Conservation (phyloP, 202 grass and related monocot species). For the Panicum virgatum region DNA sequence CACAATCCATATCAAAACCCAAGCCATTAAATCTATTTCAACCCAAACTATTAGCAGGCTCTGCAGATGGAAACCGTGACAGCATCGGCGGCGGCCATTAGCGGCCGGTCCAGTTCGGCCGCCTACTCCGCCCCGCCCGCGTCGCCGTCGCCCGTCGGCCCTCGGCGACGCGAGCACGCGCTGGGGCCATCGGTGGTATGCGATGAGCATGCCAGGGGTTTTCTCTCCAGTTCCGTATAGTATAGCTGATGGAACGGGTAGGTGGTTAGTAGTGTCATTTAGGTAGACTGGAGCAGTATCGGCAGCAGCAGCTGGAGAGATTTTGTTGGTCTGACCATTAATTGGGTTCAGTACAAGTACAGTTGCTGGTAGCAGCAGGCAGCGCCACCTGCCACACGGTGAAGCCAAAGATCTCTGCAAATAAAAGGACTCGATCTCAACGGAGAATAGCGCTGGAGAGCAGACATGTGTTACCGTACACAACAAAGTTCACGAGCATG, state of each 20-base stretch:
- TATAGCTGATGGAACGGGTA: background rate
- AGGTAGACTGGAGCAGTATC: constrained; percentile 15
- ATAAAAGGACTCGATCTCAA: background rate
- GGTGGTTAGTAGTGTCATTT: constrained; percentile 32
- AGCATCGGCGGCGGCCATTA: constrained; percentile 29
- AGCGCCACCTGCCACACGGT: background rate
- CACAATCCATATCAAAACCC: too few species aligned
- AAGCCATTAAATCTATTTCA: too few species aligned
- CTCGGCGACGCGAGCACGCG: background rate
- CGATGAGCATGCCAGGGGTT: background rate
- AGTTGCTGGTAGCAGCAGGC: background rate
- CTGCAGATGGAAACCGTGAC: constrained; percentile 1
- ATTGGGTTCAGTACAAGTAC: constrained; percentile 26
- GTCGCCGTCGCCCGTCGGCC: background rate
- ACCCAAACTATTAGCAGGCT: too few species aligned
- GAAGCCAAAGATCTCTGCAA: background rate
- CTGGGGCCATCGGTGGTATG: constrained; percentile 2
- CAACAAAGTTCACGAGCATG: background rate
- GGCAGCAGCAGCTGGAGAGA: background rate
- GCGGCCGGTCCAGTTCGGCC: constrained; percentile 39
- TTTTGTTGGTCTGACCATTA: constrained; percentile 50
- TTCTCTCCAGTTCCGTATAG: constrained; percentile 1
- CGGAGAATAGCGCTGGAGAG: background rate
- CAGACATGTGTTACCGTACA: background rate
- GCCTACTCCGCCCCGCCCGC: background rate